Percentiles rank a stretch among this genome's conserved stretches.
phyloP scores from a whole-genome alignment of 805 yeast genomes.

The Saturnispora silvae region DNA sequence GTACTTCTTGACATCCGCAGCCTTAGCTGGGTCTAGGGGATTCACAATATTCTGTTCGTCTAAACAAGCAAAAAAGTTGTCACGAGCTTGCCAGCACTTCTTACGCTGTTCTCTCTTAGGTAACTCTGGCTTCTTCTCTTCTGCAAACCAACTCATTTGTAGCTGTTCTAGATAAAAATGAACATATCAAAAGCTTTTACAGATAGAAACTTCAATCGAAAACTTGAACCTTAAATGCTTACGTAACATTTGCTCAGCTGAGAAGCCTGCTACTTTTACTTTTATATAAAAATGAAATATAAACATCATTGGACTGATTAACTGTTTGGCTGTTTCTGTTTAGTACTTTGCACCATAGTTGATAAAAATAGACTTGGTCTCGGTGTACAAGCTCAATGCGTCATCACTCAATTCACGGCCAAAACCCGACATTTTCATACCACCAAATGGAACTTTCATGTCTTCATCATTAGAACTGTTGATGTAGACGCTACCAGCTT shows the following conservation, averaged over 20 bases:
- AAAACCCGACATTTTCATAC: slow-evolving; percentile 67
- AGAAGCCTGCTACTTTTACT: background rate
- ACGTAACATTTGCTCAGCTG: background rate
- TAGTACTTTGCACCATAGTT: slow-evolving; percentile 33
- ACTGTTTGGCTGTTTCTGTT: too few relatives aligned
- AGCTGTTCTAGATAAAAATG: background rate
- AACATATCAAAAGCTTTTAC: too few relatives aligned
- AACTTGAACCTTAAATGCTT: too few relatives aligned
- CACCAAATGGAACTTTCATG: slow-evolving; percentile 67
- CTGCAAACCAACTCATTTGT: slow-evolving; percentile 6
- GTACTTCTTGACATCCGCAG: slow-evolving; percentile 31
- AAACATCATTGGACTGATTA: too few relatives aligned
- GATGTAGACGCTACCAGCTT: slow-evolving; percentile 62
- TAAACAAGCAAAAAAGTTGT: slow-evolving; percentile 63
- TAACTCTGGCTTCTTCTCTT: slow-evolving; percentile 25
- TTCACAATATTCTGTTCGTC: slow-evolving; percentile 57
- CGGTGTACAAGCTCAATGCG: slow-evolving; percentile 62
- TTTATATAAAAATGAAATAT: too few relatives aligned
- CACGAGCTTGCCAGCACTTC: slow-evolving; percentile 87
- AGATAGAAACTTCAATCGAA: too few relatives aligned
- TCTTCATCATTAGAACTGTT: slow-evolving; percentile 61
- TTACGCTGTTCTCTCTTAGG: slow-evolving; percentile 57
- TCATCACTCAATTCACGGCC: slow-evolving; percentile 76
- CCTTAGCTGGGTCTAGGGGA: slow-evolving; percentile 44
- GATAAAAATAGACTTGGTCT: slow-evolving; percentile 57